A percentile compares a stretch with the other conserved stretches of the same genome.
phyloP scores from a whole-genome alignment of 2,329 filamentous ascomycete species.

The Xylaria multiplex region DNA sequence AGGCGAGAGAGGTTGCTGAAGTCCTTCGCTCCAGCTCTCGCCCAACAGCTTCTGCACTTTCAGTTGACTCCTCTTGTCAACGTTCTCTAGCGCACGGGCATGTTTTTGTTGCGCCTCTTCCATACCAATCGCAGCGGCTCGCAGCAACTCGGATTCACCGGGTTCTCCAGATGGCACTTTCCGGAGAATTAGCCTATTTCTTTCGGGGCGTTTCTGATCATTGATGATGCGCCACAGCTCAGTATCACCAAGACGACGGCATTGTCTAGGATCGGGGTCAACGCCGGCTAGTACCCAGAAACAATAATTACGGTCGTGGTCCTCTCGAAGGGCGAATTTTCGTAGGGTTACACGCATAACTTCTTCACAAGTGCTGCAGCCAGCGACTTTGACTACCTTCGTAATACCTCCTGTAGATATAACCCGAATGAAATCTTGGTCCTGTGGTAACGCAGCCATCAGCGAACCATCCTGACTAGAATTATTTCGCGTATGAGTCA shows the following conservation, averaged over 20 bases:
- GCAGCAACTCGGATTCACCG: conserved; percentile 83
- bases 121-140: conserved; percentile 87
- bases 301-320: conserved; percentile 94
- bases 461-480: conserved; percentile 87
- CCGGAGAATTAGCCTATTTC: conserved; percentile 88
- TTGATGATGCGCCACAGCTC: conserved; percentile 93
- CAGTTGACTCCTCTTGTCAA: conserved; percentile 80
- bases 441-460: conserved; percentile 84
- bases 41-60: conserved; percentile 92
- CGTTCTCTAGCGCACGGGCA: conserved; percentile 67
- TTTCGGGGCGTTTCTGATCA: conserved; percentile 83
- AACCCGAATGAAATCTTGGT: conserved; percentile 89
- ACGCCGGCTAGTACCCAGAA: conserved; percentile 92
- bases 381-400: conserved; percentile 92
- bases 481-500: conserved; percentile 78
- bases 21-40: conserved; percentile 81
- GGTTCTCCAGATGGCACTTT: conserved; percentile 94
- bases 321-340: conserved; percentile 88
- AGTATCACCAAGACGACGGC: conserved; percentile 82
- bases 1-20: conserved; percentile 88
- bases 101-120: conserved; percentile 85
- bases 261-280: conserved; percentile 83
- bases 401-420: conserved; percentile 92
- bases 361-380: conserved; percentile 90
- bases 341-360: conserved; percentile 89